Conservation (phyloP, 2,329 filamentous ascomycete genomes). For the Ramichloridium luteum region DNA sequence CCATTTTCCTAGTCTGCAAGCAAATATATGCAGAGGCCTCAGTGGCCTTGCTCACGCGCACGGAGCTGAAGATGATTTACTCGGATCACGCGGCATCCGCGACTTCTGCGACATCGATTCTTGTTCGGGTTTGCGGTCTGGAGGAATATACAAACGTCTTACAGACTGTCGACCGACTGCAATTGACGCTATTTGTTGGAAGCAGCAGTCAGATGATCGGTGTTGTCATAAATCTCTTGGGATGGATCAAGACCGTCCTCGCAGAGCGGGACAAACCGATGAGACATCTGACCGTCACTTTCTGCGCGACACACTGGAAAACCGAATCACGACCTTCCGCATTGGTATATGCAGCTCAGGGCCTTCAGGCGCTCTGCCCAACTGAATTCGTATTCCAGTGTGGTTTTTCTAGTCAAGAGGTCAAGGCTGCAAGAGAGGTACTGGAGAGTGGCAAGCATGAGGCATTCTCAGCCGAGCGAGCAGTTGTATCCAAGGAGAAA, state of each 20-base stretch:
- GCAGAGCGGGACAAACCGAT: constrained; percentile 1
- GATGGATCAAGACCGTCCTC: constrained; percentile 4
- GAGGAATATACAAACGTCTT: constrained; percentile 2
- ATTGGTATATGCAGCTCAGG: constrained; percentile 8
- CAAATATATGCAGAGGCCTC: constrained; percentile 3
- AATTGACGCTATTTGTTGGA: constrained; percentile 2
- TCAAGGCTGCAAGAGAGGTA: constrained; percentile 5
- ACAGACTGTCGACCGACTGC: constrained; percentile 2
- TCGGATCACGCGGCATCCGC: no score
- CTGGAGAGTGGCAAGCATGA: constrained; percentile 3
- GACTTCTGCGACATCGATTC: constrained; percentile 1
- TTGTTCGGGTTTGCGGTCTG: constrained; percentile 1
- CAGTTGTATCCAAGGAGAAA: background rate
- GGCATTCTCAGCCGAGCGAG: background rate
- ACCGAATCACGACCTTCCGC: constrained; percentile 4
- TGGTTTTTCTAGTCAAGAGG: constrained; percentile 5
- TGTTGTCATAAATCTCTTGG: constrained; percentile 2
- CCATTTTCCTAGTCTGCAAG: constrained; percentile 2
- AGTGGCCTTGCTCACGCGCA: no score
- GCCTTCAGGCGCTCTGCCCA: constrained; percentile 3
- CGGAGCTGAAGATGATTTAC: no score
- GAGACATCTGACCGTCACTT: constrained; percentile 2
- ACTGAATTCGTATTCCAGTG: constrained; percentile 7
- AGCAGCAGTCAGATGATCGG: background rate
- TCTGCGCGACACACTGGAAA: constrained; percentile 3